Evolutionary conservation across 2,329 filamentous ascomycete genomes (phyloP), one percentile per base, ranked within the genome.

Genomic region (Cordyceps fumosorosea): DNA sequence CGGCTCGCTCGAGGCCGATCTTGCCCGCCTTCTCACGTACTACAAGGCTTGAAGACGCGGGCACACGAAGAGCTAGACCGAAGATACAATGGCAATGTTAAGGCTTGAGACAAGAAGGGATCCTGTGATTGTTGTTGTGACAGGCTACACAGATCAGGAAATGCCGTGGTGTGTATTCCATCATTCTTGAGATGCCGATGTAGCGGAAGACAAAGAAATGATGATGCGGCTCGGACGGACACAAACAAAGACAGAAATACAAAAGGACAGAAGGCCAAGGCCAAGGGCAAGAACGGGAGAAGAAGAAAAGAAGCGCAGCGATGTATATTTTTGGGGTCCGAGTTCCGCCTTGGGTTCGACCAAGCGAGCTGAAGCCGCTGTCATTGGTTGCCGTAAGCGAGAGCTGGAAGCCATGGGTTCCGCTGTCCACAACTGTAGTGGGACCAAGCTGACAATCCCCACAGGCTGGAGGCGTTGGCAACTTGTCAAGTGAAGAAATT

Each of bases 371-470:
- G 18, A 40, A 1, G 8, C 18, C 29, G 16, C 48, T 54, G 34
- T 47, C 24, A 65, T 64, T 65, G 64, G 64, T 50, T 24, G 5
- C 20, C 14, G 42, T 61, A 64, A 64, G 64, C 64, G 64, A 65
- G 56, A 60, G 42, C 48, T 44, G 26, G 11, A 40, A 55, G 47
- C 50, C 54, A 55, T 37, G 37, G 29, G n/a, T 57, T 57, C 60
- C 60, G 60, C 58, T 60, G 56, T 52, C 20, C 34, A 7, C 47
- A n/a, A 29, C 5, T 29, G 5, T 7, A 7, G 29, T 1, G 3
- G 29, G 29, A 29, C 29, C 29, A 29, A 45, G n/a, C 32, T 40
- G 32, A 8, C 14, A 34, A n/a, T 34, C 29, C 55, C 55, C 55
- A 57, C 55, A 57, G 8, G 34, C 6, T 29, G 29, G 29, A 5